Percentiles rank a stretch among this genome's conserved stretches.
Evolutionary conservation across 345 rosid genomes (phyloP).

Genomic region (Salix arbutifolia): DNA sequence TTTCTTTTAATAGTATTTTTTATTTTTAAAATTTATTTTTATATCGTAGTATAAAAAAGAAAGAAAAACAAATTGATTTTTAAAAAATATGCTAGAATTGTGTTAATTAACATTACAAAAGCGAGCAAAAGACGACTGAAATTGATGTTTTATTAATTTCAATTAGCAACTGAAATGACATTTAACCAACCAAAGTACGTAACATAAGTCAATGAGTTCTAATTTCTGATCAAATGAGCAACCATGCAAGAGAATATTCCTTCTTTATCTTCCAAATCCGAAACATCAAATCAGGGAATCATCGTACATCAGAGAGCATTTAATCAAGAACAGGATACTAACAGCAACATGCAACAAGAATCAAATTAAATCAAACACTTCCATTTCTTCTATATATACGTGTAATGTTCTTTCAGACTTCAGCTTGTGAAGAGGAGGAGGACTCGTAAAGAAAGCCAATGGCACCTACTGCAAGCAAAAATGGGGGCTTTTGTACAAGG

Average conservation of each 20-base stretch:
- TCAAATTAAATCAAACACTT: background rate
- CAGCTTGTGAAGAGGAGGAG: background rate
- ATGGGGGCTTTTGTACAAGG: slow-evolving; percentile 6
- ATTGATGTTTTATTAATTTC: background rate
- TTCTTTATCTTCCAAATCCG: background rate
- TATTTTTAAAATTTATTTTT: too few species aligned
- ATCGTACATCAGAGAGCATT: slow-evolving; percentile 12
- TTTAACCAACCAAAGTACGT: background rate
- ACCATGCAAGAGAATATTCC: slow-evolving; percentile 15
- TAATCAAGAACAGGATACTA: slow-evolving; percentile 29
- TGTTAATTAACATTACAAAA: too few species aligned
- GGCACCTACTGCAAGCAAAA: slow-evolving; percentile 6
- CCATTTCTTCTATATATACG: background rate
- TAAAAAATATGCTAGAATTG: too few species aligned
- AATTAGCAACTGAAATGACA: background rate
- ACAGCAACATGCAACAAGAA: slow-evolving; percentile 22
- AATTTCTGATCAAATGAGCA: background rate
- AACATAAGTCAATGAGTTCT: background rate
- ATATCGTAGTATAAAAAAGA: too few species aligned
- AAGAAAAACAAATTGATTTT: too few species aligned
- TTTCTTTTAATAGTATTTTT: too few species aligned
- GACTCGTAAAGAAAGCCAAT: background rate
- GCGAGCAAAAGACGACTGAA: background rate
- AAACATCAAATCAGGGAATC: background rate
- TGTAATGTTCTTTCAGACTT: background rate